A percentile compares a stretch with the other conserved stretches of the same genome.
These are phyloP conservation scores for Cucumis sativus DNA, from an alignment of 306 rosid genomes.

Conservation along the genomic window DNA sequence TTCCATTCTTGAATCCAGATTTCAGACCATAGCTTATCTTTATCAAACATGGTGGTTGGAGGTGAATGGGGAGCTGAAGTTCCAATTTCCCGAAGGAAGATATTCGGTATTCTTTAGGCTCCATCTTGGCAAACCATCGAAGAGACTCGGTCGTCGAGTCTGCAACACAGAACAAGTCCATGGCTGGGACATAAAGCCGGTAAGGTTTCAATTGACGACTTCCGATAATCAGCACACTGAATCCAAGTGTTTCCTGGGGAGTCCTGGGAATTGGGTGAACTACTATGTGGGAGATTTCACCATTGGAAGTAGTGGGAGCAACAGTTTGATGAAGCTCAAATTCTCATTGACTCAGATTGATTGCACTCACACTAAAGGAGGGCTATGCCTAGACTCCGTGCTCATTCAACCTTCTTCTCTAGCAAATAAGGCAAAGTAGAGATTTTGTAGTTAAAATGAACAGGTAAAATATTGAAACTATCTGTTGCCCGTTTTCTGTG, in stretches of 20 bases:
- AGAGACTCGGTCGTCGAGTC: conserved; percentile 60
- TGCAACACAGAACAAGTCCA: conserved; percentile 4
- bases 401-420: conserved; percentile 29
- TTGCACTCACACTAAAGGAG: conserved; percentile 92
- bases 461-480: not conserved
- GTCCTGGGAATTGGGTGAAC: too few species aligned
- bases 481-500: not conserved
- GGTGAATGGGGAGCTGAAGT: conserved; percentile 64
- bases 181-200: too few species aligned
- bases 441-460: not conserved
- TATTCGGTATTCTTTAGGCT: conserved; percentile 63
- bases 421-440: conserved; percentile 2
- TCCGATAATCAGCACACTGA: conserved; percentile 54
- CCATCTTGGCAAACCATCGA: conserved; percentile 55
- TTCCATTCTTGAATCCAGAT: conserved; percentile 25
- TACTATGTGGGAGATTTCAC: conserved; percentile 16
- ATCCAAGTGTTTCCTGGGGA: conserved; percentile 12
- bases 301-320: conserved; percentile 28
- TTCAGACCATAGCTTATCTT: conserved; percentile 77
- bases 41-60: conserved; percentile 96
- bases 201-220: conserved; percentile 14
- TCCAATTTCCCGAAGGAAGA: conserved; percentile 59
- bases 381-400: conserved; percentile 73
- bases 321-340: conserved; percentile 41
- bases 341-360: conserved; percentile 73